Conservation (phyloP, 2,329 filamentous ascomycete species). For the Dothideomycetes sp. region DNA sequence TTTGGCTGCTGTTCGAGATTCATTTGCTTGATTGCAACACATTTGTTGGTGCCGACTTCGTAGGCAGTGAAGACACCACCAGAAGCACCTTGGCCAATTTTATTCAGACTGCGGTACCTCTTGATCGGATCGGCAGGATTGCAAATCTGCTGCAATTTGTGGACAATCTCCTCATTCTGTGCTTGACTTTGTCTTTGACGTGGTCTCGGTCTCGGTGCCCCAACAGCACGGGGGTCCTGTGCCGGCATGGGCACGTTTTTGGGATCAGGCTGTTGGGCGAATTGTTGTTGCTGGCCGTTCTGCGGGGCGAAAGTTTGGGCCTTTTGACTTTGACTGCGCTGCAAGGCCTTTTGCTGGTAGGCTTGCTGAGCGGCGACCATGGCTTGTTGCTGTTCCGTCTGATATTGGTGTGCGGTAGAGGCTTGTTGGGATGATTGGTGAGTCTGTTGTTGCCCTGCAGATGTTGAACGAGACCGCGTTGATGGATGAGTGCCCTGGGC, state of each 20-base stretch:
- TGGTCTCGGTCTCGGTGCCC: constrained; percentile 60
- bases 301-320: constrained; percentile 15
- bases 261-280: constrained; percentile 27
- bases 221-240: constrained; percentile 39
- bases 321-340: constrained; percentile 64
- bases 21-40: constrained; percentile 99
- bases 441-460: constrained; percentile 15
- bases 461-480: constrained; percentile 12
- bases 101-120: constrained; percentile 77
- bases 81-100: constrained; percentile 95
- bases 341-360: constrained; percentile 54
- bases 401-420: constrained; percentile 34
- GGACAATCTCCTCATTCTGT: constrained; percentile 64
- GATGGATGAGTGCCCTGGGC: neutral
- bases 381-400: constrained; percentile 76
- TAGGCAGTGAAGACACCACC: constrained; percentile 91
- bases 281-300: constrained; percentile 37
- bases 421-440: constrained; percentile 37
- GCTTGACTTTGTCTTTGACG: constrained; percentile 60
- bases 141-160: constrained; percentile 78
- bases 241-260: constrained; percentile 33
- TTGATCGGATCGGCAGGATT: constrained; percentile 79
- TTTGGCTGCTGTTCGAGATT: constrained; percentile 97
- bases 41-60: constrained; percentile 69
- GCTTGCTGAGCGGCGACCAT: constrained; percentile 70